Conservation (phyloP, 129 eudicot species). For the Pseudognaphalium luteoalbum region DNA sequence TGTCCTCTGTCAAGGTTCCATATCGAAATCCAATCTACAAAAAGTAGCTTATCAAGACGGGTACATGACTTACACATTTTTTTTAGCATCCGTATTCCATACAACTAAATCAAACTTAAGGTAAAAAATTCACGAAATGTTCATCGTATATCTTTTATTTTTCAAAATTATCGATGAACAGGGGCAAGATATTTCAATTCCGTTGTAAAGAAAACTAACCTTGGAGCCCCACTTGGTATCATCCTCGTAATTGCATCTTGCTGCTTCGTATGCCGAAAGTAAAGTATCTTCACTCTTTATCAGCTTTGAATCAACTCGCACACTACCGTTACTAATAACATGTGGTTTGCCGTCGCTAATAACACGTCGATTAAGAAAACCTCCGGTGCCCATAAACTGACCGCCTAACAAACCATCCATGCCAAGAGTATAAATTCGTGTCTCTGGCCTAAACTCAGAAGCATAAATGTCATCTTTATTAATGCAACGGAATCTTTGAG, state of each 20-base stretch:
- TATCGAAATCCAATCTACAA: slow-evolving; percentile 62
- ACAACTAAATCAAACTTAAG: too few relatives aligned
- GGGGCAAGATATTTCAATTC: not conserved
- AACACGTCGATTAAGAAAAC: slow-evolving; percentile 48
- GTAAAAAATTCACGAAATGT: too few relatives aligned
- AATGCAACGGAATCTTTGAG: slow-evolving; percentile 52
- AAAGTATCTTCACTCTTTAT: slow-evolving; percentile 27
- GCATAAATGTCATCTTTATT: slow-evolving; percentile 59
- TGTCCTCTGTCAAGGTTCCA: slow-evolving; percentile 59
- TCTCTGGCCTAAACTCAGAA: slow-evolving; percentile 38
- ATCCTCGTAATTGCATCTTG: slow-evolving; percentile 51
- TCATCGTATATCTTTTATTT: not conserved
- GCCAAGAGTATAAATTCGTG: slow-evolving; percentile 38
- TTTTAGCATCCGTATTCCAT: too few relatives aligned
- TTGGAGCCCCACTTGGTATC: slow-evolving; percentile 49
- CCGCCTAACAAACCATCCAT: slow-evolving; percentile 69
- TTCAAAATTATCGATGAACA: not conserved
- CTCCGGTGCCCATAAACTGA: slow-evolving; percentile 56
- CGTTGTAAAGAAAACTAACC: slow-evolving; percentile 20
- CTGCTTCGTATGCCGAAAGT: slow-evolving; percentile 40
- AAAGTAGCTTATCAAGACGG: not conserved
- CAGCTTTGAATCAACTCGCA: slow-evolving; percentile 1
- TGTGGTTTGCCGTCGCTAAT: slow-evolving; percentile 44
- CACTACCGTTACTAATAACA: not conserved
- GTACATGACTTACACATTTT: too few relatives aligned